phyloP scores from a whole-genome alignment of 495 filamentous ascomycete species.

The Parachaetomium inaequale region DNA sequence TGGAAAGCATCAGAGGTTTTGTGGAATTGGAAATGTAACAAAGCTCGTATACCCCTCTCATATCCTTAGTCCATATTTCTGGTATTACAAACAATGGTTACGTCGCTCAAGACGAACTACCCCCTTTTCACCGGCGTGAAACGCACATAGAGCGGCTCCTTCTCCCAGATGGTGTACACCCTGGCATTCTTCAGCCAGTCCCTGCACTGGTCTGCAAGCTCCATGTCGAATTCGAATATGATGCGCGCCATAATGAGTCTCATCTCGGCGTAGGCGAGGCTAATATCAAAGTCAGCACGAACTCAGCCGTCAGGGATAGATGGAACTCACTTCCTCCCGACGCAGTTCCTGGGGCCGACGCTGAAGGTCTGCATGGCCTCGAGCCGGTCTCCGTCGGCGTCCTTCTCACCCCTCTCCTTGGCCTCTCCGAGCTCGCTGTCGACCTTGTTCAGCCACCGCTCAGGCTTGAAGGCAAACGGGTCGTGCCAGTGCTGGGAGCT shows the following conservation, averaged over 20 bases:
- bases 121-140: constrained; percentile 17
- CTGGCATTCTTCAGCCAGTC: constrained; percentile 40
- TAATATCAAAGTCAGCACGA: constrained; percentile 48
- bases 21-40: background rate
- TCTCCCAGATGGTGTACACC: constrained; percentile 44
- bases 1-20: background rate
- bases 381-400: constrained; percentile 37
- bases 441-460: constrained; percentile 44
- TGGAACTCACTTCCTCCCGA: constrained; percentile 43
- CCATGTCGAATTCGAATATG: constrained; percentile 53
- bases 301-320: constrained; percentile 50
- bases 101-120: background rate
- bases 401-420: constrained; percentile 25
- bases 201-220: constrained; percentile 40
- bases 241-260: constrained; percentile 49
- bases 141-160: constrained; percentile 32
- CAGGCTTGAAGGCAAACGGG: background rate
- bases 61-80: background rate
- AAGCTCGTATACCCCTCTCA: background rate
- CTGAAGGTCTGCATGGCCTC: constrained; percentile 52
- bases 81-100: background rate
- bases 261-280: constrained; percentile 49
- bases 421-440: constrained; percentile 19
- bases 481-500: background rate
- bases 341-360: constrained; percentile 52